These are phyloP conservation scores for Thalassiosira profunda DNA, from an alignment of 108 stramenopile genomes.

Conservation along the genomic window DNA sequence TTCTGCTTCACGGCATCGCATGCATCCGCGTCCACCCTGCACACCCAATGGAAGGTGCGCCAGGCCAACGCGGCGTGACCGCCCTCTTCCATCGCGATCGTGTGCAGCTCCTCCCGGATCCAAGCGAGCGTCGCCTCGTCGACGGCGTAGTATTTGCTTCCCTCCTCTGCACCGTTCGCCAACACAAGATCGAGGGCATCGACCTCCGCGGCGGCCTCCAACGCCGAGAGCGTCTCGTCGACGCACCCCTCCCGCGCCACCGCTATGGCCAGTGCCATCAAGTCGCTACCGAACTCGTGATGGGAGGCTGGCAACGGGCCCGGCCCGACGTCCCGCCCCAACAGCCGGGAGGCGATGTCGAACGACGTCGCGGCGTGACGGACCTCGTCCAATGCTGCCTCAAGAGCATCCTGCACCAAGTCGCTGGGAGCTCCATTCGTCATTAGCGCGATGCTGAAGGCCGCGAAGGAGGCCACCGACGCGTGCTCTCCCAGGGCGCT, in stretches of 20 bases:
- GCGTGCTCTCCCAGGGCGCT: conserved; percentile 64
- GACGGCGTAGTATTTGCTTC: conserved; percentile 14
- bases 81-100: conserved; percentile 55
- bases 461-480: conserved; percentile 62
- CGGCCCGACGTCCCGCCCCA: conserved; percentile 38
- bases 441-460: conserved; percentile 62
- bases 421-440: conserved; percentile 56
- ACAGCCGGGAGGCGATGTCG: conserved; percentile 44
- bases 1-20: conserved; percentile 40
- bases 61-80: conserved; percentile 59
- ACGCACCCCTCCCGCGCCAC: conserved; percentile 60
- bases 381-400: conserved; percentile 59
- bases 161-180: background rate
- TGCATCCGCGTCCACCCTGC: conserved; percentile 42
- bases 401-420: conserved; percentile 53
- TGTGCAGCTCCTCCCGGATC: conserved; percentile 37
- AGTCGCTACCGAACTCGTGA: conserved; percentile 43
- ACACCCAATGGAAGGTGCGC: conserved; percentile 61
- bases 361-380: conserved; percentile 58
- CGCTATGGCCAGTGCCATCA: conserved; percentile 49
- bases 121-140: conserved; percentile 16
- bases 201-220: conserved; percentile 43
- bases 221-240: conserved; percentile 61
- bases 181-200: background rate
- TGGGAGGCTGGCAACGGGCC: conserved; percentile 47